Evolutionary conservation across 805 yeast genomes (phyloP), one percentile per base, ranked within the genome.

Genomic region (Tetrapisispora pingtungensis): DNA sequence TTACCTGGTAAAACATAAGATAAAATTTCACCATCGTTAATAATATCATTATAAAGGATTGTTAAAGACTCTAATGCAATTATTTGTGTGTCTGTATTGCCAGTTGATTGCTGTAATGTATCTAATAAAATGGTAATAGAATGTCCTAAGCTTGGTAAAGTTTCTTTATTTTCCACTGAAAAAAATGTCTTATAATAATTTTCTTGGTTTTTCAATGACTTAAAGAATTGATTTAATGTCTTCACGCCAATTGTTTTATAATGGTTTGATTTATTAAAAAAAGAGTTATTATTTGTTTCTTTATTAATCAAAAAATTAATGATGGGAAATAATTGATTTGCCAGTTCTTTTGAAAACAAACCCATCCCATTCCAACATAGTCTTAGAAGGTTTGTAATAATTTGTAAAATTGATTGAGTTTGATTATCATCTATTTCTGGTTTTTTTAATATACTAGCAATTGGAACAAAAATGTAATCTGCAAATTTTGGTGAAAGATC

Each of bases 381-480:
- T 27, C 55, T 49, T 18, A 78, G 60, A n/a, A 81, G 55, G 4
- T 67, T 52, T 4, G 66, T 56, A 3, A 80, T 51, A 15, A 76
- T 67, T n/a, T 65, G 58, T 10, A 81, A 53, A 1, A 74, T 55
- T 24, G 64, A 59, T 46, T 75, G 79, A 2, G 70, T 61, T 39
- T 70, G 75, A 0, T 69, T 50, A 38, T 73, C 75, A 3, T 72
- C 68, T 1, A 79, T 54, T n/a, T 66, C 49, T 1, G 69, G 69
- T 36, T 72, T 72, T 45, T 73, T 72, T 34, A 81, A 58, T 8
- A 81, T 55, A 43, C 72, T 71, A 1, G 78, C 71, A 3, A 81
- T 52, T 0, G 88, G 87, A 12, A 77, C 71, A 58, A 78, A 79
- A 1, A 80, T 68, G 46, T 80, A 79, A 48, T 80, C 84, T 0